Evolutionary conservation across 495 filamentous ascomycete species (phyloP).

Genomic region (Bombardia bombarda): DNA sequence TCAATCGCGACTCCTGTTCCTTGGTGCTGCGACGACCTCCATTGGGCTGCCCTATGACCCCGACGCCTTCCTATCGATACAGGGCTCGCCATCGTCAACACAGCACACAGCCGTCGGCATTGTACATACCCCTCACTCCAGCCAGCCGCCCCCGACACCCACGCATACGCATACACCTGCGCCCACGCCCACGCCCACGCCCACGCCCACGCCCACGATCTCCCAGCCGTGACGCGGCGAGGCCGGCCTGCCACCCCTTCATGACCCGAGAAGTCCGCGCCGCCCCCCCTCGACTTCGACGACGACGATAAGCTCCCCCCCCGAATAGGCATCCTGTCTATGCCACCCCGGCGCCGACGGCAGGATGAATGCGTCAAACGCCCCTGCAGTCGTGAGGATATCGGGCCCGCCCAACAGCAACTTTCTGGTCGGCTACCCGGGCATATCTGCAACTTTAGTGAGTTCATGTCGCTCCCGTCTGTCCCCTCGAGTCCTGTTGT

Average conservation of each 20-base stretch:
- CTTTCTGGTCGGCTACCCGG: conserved; percentile 93
- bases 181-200: conserved; percentile 3
- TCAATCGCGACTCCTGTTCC: too few species aligned
- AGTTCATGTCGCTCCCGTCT: conserved; percentile 23
- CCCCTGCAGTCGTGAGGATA: conserved; percentile 85
- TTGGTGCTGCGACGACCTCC: too few species aligned
- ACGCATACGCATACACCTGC: background rate
- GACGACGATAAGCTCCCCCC: conserved; percentile 7
- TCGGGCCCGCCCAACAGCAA: conserved; percentile 95
- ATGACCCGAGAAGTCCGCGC: conserved; percentile 17
- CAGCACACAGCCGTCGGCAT: conserved; percentile 1
- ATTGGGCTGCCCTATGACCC: too few species aligned
- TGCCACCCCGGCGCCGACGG: conserved; percentile 13
- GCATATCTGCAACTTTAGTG: conserved; percentile 96
- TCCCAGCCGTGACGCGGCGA: conserved; percentile 12
- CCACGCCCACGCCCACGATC: conserved; percentile 14
- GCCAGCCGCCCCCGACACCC: background rate
- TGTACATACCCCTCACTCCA: conserved; percentile 1
- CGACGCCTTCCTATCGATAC: conserved; percentile 22
- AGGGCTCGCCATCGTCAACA: conserved; percentile 8
- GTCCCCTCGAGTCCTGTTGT: background rate
- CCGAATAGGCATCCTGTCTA: conserved; percentile 5
- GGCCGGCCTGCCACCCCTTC: conserved; percentile 13
- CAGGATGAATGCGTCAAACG: conserved; percentile 23
- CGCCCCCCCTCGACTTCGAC: conserved; percentile 8